These are phyloP conservation scores for Henckelia pumila DNA, from an alignment of 257 asterid species.

Conservation along the genomic window DNA sequence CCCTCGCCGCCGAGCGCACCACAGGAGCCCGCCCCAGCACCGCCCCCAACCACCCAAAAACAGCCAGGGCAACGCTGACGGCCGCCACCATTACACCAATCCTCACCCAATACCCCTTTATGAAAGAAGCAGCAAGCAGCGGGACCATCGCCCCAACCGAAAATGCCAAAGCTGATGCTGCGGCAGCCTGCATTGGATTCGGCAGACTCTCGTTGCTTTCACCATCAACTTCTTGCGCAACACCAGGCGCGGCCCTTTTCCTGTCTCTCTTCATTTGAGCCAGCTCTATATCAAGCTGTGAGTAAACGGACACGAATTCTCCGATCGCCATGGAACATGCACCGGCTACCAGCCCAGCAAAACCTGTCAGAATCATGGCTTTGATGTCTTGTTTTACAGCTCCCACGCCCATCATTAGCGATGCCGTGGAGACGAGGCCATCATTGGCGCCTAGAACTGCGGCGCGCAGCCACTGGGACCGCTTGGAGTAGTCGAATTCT, in stretches of 20 bases:
- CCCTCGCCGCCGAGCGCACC: slow-evolving; percentile 52
- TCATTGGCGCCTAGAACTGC: slow-evolving; percentile 90
- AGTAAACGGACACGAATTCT: slow-evolving; percentile 72
- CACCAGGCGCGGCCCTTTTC: slow-evolving; percentile 21
- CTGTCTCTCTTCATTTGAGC: slow-evolving; percentile 57
- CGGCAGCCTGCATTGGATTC: slow-evolving; percentile 72
- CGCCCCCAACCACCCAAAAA: slow-evolving; percentile 79
- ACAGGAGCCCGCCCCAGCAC: slow-evolving; percentile 58
- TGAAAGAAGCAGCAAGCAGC: slow-evolving; percentile 66
- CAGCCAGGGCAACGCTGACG: slow-evolving; percentile 53
- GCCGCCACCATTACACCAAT: slow-evolving; percentile 55
- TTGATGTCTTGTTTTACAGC: slow-evolving; percentile 74
- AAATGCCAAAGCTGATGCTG: slow-evolving; percentile 75
- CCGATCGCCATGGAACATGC: slow-evolving; percentile 93
- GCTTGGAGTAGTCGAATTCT: slow-evolving; percentile 63
- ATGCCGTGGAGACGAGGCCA: slow-evolving; percentile 70
- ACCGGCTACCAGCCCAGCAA: slow-evolving; percentile 81
- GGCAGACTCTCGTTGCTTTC: slow-evolving; percentile 43
- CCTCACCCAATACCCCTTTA: slow-evolving; percentile 60
- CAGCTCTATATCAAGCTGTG: slow-evolving; percentile 70
- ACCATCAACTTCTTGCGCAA: slow-evolving; percentile 5
- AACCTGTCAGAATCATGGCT: slow-evolving; percentile 71
- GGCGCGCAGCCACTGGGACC: slow-evolving; percentile 89
- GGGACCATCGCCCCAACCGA: slow-evolving; percentile 79
- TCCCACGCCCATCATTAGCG: slow-evolving; percentile 88